Base-by-base conservation (phyloP, 805 yeast species). In the Wickerhamiella slavikovae region DNA sequence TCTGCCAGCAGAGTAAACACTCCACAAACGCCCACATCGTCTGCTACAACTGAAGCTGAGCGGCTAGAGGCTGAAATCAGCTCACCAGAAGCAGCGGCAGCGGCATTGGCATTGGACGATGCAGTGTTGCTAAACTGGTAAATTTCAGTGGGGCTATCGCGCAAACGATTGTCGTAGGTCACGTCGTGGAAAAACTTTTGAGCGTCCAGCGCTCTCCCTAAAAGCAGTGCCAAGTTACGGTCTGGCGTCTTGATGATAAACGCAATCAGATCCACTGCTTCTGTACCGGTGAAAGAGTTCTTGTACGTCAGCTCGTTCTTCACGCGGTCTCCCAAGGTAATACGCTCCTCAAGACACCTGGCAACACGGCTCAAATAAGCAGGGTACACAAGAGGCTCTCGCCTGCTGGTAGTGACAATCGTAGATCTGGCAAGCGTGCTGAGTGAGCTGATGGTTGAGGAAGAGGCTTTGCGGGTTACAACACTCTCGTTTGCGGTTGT, bases 151-250 rank as follows among this genome's bases (percentile, higher is more conserved):
- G 62, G 64, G 1, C 93, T 77, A 52, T 89, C 98, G 39, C 98
- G 62, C 31, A 89, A 59, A 28, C 95, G 62, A 48, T 83, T 96
- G 42, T 82, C 92, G 52, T 85, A 85, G 0, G 94, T 77, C 16
- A 83, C 95, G 54, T 89, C 98, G 46, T 80, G 93, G 52, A 89
- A 82, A 33, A 80, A 68, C 48, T 78, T 78, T 43, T 89, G 96
- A 1, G 94, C 92, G 53, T 89, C 96, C 32, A 89, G 57, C 0
- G 95, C 72, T 38, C 98, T 62, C 17, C 96, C 98, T 29, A 89
- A 55, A 20, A 89, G 56, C 27, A 89, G 55, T 0, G 96, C 96
- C 42, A 89, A 55, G 41, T 82, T 83, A 35, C 98, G 62, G 49
- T 89, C 98, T 6, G 80, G 75, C 1, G 94, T 85, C 40, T 91